Evolutionary conservation across 257 asterid species (phyloP), one percentile per base, ranked within the genome.

Genomic region (Petrea volubilis): DNA sequence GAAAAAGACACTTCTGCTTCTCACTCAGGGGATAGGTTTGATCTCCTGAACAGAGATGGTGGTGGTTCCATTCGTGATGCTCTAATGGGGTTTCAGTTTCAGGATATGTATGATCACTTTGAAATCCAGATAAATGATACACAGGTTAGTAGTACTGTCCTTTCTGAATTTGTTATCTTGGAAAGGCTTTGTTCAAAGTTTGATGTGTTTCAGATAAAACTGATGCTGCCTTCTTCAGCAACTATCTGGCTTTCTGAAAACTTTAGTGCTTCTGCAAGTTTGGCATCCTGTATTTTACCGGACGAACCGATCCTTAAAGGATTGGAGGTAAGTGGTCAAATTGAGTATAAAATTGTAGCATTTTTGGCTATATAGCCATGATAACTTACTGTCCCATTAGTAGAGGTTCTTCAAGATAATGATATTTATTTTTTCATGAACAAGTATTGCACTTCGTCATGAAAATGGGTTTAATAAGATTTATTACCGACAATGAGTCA

Each of bases 91-190:
- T 79, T 78, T 77, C 91, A 79, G 79, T 78, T 83, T 78, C 84
- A 83, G 61, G 89, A 93, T 79, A 87, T 93, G 59, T 93, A 89
- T 74, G 84, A 86, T 63, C 81, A 76, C 68, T 89, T 83, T 72
- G 88, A 80, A 70, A 73, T 91, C 74, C 86, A 70, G 73, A 84
- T 88, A 56, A 74, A 68, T 68, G 87, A 90, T 80, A 40, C 85
- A 65, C 88, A 87, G 98, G 97, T 90, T 47, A 60, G 88, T 79
- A 63, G 71, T 68, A 59, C 47, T 72, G 40, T 53, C 55, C 49
- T 58, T 72, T 56, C 38, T 18, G 34, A 7, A 44, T 17, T 71
- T 62, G 68, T 69, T 61, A 46, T 65, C 56, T 67, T 34, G 28
- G 60, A 36, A 57, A 21, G 65, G 28, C 24, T 65, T 34, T 72